Base-by-base conservation (phyloP, 1,284 basidiomycete species). In the Ustilago loliicola region DNA sequence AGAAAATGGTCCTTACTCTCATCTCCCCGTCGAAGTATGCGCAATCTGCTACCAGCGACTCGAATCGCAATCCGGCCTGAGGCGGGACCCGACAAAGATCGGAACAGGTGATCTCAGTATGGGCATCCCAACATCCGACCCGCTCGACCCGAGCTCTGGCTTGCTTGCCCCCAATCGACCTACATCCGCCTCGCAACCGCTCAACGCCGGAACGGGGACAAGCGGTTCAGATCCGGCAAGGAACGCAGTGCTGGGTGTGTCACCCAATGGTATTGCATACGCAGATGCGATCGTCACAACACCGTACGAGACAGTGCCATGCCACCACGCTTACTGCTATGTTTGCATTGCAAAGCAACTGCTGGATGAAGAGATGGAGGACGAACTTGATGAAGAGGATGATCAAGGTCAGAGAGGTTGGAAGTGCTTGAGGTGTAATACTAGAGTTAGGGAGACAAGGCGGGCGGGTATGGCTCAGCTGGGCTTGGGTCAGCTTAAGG, bases 291-390 rank as follows among this genome's bases (percentile, higher is more conserved):
- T 79, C 48, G 63, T 77, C 3, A 77, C 79, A 19, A 79, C 77
- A 7, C 72, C 86, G 2, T 87, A 87, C 71, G 65, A 71, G 38
- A 79, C 80, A n/a, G 53, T 79, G n/a, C 82, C 82, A 21, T 86
- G 86, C 58, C 61, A 70, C 1, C 70, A 81, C 23, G 30, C 40
- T 13, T 87, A 87, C 64, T 87, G 85, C 76, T 87, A 86, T 58
- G 74, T 79, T 34, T 86, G 85, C 67, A 77, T 86, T 29, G 71
- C 81, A 4, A 76, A 65, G 21, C 74, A 80, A 63, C 63, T 87
- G 51, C 58, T 86, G 9, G 69, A 72, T 36, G 84, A 86, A 34
- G 73, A 80, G 42, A 81, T 79, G 71, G 83, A 78, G 60, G 85
- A 85, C 54, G 83, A 83, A 57, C 40, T 85, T 51, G 72, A 77